Evolutionary conservation across 2,329 filamentous ascomycete genomes (phyloP).

Genomic region (Clonostachys sp.): DNA sequence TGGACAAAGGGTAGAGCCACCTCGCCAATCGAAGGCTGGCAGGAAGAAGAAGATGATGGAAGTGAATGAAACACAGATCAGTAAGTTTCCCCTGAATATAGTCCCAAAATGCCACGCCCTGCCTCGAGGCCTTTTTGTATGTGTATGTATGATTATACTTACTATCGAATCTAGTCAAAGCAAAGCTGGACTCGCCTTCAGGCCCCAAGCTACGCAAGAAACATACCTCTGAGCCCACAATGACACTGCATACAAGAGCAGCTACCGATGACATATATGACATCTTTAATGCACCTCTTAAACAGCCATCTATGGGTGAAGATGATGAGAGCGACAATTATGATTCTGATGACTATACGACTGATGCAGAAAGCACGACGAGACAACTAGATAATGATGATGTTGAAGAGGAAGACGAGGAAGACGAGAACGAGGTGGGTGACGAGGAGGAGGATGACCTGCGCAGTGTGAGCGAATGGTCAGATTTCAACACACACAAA

Average conservation of each 20-base stretch:
- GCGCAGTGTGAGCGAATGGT: slow-evolving; percentile 77
- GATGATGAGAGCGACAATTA: slow-evolving; percentile 54
- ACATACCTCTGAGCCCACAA: slow-evolving; percentile 76
- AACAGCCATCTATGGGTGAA: slow-evolving; percentile 14
- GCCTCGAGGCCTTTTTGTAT: no score
- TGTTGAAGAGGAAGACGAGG: slow-evolving; percentile 38
- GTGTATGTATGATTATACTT: not conserved
- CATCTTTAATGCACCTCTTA: slow-evolving; percentile 81
- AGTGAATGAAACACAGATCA: slow-evolving; percentile 87
- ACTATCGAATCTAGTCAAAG: slow-evolving; percentile 61
- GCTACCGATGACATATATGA: slow-evolving; percentile 97
- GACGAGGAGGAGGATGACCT: slow-evolving; percentile 51
- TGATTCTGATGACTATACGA: slow-evolving; percentile 72
- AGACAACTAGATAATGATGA: slow-evolving; percentile 52
- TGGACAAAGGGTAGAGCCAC: slow-evolving; percentile 30
- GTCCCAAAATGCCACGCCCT: not conserved
- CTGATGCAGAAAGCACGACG: slow-evolving; percentile 80
- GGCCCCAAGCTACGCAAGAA: slow-evolving; percentile 81
- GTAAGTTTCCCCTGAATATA: slow-evolving; percentile 43
- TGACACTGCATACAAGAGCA: slow-evolving; percentile 94
- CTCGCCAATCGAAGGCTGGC: slow-evolving; percentile 37
- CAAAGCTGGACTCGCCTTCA: slow-evolving; percentile 86
- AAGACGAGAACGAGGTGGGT: slow-evolving; percentile 36
- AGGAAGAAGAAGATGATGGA: slow-evolving; percentile 80
- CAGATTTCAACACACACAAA: slow-evolving; percentile 74